These are phyloP conservation scores for Scheffersomyces cryptocercus DNA, from an alignment of 1,139 yeast genomes.

Conservation along the genomic window DNA sequence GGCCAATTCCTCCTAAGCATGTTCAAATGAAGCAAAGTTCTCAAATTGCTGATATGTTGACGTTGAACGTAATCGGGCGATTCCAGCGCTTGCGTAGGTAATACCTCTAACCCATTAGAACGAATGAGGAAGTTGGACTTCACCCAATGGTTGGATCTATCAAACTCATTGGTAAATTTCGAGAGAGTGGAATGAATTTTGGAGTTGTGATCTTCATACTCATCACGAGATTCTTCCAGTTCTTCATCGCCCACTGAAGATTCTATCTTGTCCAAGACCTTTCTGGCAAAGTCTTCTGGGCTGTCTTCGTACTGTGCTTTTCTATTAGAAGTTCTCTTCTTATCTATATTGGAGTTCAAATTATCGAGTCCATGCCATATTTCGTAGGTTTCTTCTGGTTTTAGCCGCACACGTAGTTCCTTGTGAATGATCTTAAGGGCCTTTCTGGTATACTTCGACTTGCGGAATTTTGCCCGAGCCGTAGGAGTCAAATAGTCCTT, in stretches of 20 bases:
- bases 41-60: slow-evolving; percentile 34
- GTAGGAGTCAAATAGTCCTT: slow-evolving; percentile 4
- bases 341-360: slow-evolving; percentile 13
- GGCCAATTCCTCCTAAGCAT: slow-evolving; percentile 54
- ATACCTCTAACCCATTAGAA: slow-evolving; percentile 32
- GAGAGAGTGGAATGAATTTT: slow-evolving; percentile 13
- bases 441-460: slow-evolving; percentile 2
- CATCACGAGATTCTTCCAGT: slow-evolving; percentile 9
- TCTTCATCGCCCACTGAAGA: slow-evolving; percentile 8
- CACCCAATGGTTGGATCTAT: slow-evolving; percentile 21
- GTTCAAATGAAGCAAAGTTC: slow-evolving; percentile 35
- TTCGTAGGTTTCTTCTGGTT: slow-evolving; percentile 42
- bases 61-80: slow-evolving; percentile 10
- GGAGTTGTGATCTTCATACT: slow-evolving; percentile 13
- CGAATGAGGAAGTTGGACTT: slow-evolving; percentile 25
- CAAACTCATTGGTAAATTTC: slow-evolving; percentile 19
- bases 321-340: slow-evolving; percentile 2
- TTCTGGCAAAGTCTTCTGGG: slow-evolving; percentile 4
- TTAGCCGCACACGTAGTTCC: slow-evolving; percentile 11
- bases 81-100: slow-evolving; percentile 19
- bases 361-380: slow-evolving; percentile 32
- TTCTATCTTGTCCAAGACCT: slow-evolving; percentile 3
- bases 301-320: slow-evolving; percentile 4
- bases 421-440: slow-evolving; percentile 12
- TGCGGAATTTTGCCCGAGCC: slow-evolving; percentile 2